Conservation (phyloP, 2,329 filamentous ascomycete genomes). For the Penicillium thymicola region DNA sequence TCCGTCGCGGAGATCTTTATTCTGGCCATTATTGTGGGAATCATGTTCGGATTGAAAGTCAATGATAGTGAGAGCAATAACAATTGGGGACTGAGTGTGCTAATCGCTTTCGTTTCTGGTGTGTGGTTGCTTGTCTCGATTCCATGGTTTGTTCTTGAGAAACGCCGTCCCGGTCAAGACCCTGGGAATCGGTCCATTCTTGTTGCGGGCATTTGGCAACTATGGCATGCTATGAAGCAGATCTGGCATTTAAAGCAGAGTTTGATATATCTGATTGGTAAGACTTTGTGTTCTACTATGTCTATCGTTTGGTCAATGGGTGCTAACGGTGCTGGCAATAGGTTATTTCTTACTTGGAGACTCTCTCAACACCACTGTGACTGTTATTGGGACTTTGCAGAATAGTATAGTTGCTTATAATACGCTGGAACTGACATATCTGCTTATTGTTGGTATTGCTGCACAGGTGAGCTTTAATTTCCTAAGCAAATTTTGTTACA, state of each 20-base stretch:
- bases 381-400: constrained; percentile 64
- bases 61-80: constrained; percentile 59
- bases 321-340: constrained; percentile 8
- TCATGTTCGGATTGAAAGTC: constrained; percentile 60
- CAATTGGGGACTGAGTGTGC: constrained; percentile 63
- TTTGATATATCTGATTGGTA: constrained; percentile 61
- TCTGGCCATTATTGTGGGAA: constrained; percentile 62
- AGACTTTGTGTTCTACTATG: neutral
- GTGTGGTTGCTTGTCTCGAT: constrained; percentile 63
- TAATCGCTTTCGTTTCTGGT: constrained; percentile 63
- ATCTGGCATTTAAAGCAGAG: constrained; percentile 65
- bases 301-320: neutral
- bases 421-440: constrained; percentile 62
- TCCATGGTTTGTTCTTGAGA: constrained; percentile 66
- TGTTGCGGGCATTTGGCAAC: constrained; percentile 60
- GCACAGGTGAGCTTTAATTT: constrained; percentile 50
- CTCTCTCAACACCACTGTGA: constrained; percentile 67
- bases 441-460: constrained; percentile 63
- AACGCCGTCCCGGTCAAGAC: constrained; percentile 59
- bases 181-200: constrained; percentile 48
- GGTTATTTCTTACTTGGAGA: constrained; percentile 68
- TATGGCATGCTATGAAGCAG: constrained; percentile 56
- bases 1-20: constrained; percentile 61
- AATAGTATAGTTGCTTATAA: constrained; percentile 64
- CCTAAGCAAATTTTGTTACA: no score